These are phyloP conservation scores for Talaromyces sp. DNA, from an alignment of 2,329 filamentous ascomycete species.

Conservation along the genomic window DNA sequence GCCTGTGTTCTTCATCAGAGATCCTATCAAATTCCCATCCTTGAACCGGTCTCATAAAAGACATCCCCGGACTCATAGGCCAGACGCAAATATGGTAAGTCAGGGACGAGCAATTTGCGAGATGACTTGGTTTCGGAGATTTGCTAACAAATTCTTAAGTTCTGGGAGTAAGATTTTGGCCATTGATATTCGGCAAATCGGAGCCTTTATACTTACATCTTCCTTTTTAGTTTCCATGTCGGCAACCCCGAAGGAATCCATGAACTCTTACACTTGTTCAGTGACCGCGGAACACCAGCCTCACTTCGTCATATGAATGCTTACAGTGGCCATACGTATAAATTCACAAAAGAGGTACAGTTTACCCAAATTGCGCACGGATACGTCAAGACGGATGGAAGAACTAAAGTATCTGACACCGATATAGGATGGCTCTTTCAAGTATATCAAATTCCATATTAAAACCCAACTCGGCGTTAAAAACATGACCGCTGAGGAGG, in stretches of 20 bases:
- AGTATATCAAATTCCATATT: slow-evolving; percentile 57
- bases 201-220: not conserved
- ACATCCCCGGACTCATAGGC: slow-evolving; percentile 34
- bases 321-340: slow-evolving; percentile 61
- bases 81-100: slow-evolving; percentile 23
- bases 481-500: slow-evolving; percentile 51
- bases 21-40: slow-evolving; percentile 65
- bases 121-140: no score
- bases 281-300: slow-evolving; percentile 58
- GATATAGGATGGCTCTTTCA: slow-evolving; percentile 51
- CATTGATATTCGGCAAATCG: no score
- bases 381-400: no score
- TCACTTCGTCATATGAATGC: slow-evolving; percentile 59
- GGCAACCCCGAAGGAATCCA: slow-evolving; percentile 59
- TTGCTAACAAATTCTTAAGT: slow-evolving; percentile 9
- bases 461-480: slow-evolving; percentile 40
- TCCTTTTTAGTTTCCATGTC: slow-evolving; percentile 39
- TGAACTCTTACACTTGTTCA: slow-evolving; percentile 58
- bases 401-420: not conserved
- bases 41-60: slow-evolving; percentile 68
- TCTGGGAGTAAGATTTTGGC: slow-evolving; percentile 25
- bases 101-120: not conserved
- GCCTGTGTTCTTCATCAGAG: slow-evolving; percentile 64
- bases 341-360: slow-evolving; percentile 48
- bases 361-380: not conserved